These are phyloP conservation scores for Tylopilus intermedius DNA, from an alignment of 768 basidiomycete genomes.

Conservation along the genomic window DNA sequence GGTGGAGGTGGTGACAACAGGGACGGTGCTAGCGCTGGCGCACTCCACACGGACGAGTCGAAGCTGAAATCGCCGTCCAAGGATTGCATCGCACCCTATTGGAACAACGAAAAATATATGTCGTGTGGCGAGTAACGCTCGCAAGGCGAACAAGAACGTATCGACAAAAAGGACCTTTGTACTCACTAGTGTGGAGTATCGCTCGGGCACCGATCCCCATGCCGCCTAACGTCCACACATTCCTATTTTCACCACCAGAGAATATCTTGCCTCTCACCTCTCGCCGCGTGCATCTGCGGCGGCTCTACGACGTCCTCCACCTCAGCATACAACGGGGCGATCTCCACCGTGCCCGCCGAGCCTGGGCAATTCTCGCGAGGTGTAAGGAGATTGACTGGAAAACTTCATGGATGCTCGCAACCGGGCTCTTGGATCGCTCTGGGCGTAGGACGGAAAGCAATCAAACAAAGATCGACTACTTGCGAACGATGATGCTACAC, in stretches of 20 bases:
- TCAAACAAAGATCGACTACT: constrained; percentile 48
- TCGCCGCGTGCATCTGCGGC: constrained; percentile 68
- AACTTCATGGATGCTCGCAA: constrained; percentile 63
- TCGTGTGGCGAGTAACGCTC: constrained; percentile 6
- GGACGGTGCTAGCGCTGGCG: constrained; percentile 34
- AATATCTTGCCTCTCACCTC: constrained; percentile 46
- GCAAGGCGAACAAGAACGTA: background rate
- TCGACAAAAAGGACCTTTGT: background rate
- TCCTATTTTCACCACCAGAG: constrained; percentile 60
- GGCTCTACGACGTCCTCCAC: constrained; percentile 70
- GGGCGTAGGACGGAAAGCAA: constrained; percentile 24
- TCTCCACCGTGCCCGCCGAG: constrained; percentile 54
- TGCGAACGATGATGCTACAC: constrained; percentile 69
- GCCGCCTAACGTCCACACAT: constrained; percentile 35
- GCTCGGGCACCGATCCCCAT: constrained; percentile 6
- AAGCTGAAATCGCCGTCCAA: constrained; percentile 75
- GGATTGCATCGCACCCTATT: constrained; percentile 14
- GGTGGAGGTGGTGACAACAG: constrained; percentile 25
- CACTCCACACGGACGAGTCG: constrained; percentile 71
- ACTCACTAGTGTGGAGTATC: background rate
- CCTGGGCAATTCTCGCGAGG: constrained; percentile 69
- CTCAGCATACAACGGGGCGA: constrained; percentile 66
- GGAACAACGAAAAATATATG: constrained; percentile 10
- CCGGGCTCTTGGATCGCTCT: constrained; percentile 46
- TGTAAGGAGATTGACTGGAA: constrained; percentile 80